Percentiles rank a stretch among this genome's conserved stretches.
Conservation (phyloP, 164 flowering plant species). For the Tetracentron sinense region DNA sequence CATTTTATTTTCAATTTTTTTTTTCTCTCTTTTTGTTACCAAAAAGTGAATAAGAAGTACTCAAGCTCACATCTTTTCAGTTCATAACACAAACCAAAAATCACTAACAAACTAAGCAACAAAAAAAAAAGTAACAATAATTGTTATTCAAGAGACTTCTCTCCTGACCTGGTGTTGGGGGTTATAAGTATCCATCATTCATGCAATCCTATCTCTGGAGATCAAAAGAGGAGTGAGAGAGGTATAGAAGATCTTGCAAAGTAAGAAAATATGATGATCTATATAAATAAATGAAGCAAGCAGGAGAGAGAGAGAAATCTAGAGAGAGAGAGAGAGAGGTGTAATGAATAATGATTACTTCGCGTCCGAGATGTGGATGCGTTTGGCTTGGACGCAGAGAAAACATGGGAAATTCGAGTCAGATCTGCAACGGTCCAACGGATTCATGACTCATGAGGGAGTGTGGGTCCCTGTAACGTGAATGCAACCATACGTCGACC, state of each 20-base stretch:
- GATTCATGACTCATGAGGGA: slow-evolving; percentile 23
- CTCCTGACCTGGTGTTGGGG: slow-evolving; percentile 41
- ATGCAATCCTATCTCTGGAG: slow-evolving; percentile 24
- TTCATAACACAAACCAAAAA: not conserved
- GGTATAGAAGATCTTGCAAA: slow-evolving; percentile 7
- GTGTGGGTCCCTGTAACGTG: slow-evolving; percentile 40
- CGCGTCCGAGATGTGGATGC: slow-evolving; percentile 29
- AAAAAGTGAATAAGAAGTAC: not conserved
- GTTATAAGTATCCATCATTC: slow-evolving; percentile 49
- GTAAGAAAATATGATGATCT: not conserved
- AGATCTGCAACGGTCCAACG: slow-evolving; percentile 24
- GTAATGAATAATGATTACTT: slow-evolving; percentile 20
- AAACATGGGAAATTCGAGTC: slow-evolving; percentile 38
- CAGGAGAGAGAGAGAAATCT: no score
- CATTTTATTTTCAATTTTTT: not conserved
- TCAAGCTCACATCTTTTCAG: not conserved
- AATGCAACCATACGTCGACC: slow-evolving; percentile 23
- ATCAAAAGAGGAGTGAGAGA: slow-evolving; percentile 10
- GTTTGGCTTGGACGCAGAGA: slow-evolving; percentile 55
- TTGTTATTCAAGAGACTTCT: not conserved
- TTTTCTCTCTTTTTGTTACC: no score
- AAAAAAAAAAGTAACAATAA: not conserved
- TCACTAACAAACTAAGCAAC: no score
- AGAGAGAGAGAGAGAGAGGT: no score
- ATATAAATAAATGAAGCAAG: not conserved